Percentiles rank a stretch among this genome's conserved stretches.
Evolutionary conservation across 768 basidiomycete species (phyloP).

Genomic region (Lepiota brunneoincarnata): DNA sequence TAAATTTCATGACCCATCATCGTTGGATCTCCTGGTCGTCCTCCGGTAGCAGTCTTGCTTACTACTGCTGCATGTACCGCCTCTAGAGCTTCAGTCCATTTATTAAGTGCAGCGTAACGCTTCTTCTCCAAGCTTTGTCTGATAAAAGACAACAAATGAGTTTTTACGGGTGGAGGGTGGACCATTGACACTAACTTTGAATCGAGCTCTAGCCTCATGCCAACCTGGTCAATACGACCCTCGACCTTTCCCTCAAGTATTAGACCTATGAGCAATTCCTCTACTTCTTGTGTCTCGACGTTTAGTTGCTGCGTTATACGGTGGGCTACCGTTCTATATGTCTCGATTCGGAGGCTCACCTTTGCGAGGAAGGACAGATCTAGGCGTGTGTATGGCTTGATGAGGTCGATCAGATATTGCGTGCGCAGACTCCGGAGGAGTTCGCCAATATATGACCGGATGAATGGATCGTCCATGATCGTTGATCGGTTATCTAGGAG

Average conservation of each 20-base stretch:
- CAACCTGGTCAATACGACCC: constrained; percentile 95
- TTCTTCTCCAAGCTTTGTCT: constrained; percentile 89
- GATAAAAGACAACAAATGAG: constrained; percentile 1
- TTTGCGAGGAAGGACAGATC: constrained; percentile 93
- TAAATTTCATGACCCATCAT: constrained; percentile 30
- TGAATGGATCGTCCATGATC: constrained; percentile 96
- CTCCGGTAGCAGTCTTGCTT: constrained; percentile 57
- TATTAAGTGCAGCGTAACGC: constrained; percentile 75
- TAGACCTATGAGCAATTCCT: constrained; percentile 88
- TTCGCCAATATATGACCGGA: constrained; percentile 94
- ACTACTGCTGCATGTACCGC: constrained; percentile 75
- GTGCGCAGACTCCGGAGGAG: constrained; percentile 91
- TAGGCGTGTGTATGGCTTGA: constrained; percentile 95
- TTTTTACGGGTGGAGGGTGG: background rate
- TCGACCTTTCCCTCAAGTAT: constrained; percentile 98
- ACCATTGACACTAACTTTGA: constrained; percentile 58
- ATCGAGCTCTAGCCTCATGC: constrained; percentile 89
- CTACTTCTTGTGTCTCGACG: constrained; percentile 88
- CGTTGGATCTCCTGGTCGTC: constrained; percentile 31
- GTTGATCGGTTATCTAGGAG: constrained; percentile 83
- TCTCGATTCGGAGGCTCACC: constrained; percentile 36
- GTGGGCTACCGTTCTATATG: background rate
- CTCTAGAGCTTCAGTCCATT: constrained; percentile 83
- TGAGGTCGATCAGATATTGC: constrained; percentile 95
- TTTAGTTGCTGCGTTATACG: constrained; percentile 76